Base-by-base conservation (phyloP, 2,329 filamentous ascomycete species). In the Myriosclerotinia curreyana region DNA sequence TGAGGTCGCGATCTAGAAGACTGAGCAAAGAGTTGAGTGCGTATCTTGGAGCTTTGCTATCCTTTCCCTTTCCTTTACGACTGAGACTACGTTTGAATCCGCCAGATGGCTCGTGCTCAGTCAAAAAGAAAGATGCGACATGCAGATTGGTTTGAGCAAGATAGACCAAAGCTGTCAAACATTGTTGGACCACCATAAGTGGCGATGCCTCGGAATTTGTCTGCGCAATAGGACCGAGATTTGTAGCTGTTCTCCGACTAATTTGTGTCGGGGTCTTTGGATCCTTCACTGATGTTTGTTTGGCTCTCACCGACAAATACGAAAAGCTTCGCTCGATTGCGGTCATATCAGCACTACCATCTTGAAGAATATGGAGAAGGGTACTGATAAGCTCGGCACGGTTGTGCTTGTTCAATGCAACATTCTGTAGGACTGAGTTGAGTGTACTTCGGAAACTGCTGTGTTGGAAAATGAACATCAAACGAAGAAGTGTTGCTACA, bases 401-500 rank as follows among this genome's bases (percentile, higher is more conserved):
- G 73, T 95, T 99, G 74, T 97, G 92, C n/a, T 92, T 88, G 75
- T 99, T 99, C 77, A 96, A 90, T 74, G 92, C 98, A 34, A 98
- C 88, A 69, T 96, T 92, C 67, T 91, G 86, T 60, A 99, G 87
- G 61, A 99, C 91, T 63, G 89, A 88, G 74, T 95, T 94, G 61
- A 99, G 82, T 66, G 92, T 90, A 67, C 83, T 86, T 69, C 92
- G 91, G 56, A 95, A 89, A 67, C 91, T 95, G 28, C 91, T 91
- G 68, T 94, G 91, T 69, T 97, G 91, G 55, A 91, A 90, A 71
- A 98, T 92, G 75, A 99, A 99, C 94, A 99, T 97, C 12, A 99
- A 83, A n/a, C 96, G 91, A 51, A 99, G 82, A 42, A 99, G 80
- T n/a, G 95, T 98, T 34, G 96, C 95, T 69, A 99, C 88, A 34